Base-by-base conservation (phyloP, 2,329 filamentous ascomycete genomes). In the Amauroascus verrucosus region DNA sequence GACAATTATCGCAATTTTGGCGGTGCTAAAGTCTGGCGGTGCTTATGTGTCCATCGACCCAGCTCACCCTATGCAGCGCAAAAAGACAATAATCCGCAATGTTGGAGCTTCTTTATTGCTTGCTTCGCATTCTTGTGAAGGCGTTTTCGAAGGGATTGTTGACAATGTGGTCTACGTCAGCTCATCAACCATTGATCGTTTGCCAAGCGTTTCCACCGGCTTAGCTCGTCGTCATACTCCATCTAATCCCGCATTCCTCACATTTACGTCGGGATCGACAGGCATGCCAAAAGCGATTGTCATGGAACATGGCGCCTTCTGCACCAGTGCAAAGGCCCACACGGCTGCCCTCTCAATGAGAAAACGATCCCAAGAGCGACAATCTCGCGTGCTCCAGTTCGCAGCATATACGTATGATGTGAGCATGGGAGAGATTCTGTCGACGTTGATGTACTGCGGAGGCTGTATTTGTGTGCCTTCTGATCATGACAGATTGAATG, bases 241-340 rank as follows among this genome's bases (percentile, higher is more conserved):
- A 30, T 53, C 33, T 6, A 35, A 6, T 6, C 33, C 33, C 11
- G 33, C 11, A 35, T 35, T 35, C 30, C 3, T 35, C 6, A 13
- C 33, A 22, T 56, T 50, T 46, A 56, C 54, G 2, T 53, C 50
- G 7, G 54, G 54, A 16, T 50, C 35, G 26, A 56, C 54, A 24
- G 54, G 54, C 6, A 48, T 26, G 38, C 75, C 76, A 0, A 77
- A 77, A 52, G 80, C 78, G 1, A 74, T 80, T 22, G 75, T 79
- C 40, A 78, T 81, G 54, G 75, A 73, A 1, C 81, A 84, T 57
- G 65, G 67, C 0, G 59, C 72, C 2, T 70, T 71, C 0, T 75
- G 80, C 55, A 45, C 76, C 72, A 0, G 63, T 24, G 41, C 24
- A 54, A 40, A 35, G 5, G 33, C 33, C 33, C 33, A 6, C 11